phyloP scores from a whole-genome alignment of 805 yeast species.

The Starmerella roubikii region DNA sequence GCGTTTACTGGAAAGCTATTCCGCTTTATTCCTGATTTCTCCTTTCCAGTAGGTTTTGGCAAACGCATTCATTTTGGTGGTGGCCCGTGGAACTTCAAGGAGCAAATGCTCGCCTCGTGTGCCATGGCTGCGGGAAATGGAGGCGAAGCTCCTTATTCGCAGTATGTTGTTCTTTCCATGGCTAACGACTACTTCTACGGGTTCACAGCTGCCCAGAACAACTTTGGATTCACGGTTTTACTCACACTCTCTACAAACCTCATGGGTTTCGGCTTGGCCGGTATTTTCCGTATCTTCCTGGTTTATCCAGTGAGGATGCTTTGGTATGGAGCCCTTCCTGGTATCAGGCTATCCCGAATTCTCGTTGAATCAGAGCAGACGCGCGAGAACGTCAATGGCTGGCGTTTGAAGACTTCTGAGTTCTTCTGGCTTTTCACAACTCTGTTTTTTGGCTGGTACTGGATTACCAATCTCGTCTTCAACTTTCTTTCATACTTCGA shows the following conservation, averaged over 20 bases:
- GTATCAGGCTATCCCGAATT: constrained; percentile 35
- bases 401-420: constrained; percentile 41
- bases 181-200: constrained; percentile 25
- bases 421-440: constrained; percentile 34
- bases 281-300: constrained; percentile 43
- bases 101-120: constrained; percentile 48
- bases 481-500: constrained; percentile 46
- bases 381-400: constrained; percentile 39
- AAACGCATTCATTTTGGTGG: constrained; percentile 31
- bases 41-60: constrained; percentile 5
- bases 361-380: constrained; percentile 29
- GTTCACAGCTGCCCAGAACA: constrained; percentile 11
- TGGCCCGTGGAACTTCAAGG: constrained; percentile 52
- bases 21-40: constrained; percentile 19
- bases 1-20: constrained; percentile 42
- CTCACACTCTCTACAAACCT: constrained; percentile 43
- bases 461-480: constrained; percentile 55
- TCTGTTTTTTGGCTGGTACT: constrained; percentile 42
- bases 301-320: constrained; percentile 39
- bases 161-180: constrained; percentile 24
- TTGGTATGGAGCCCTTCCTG: constrained; percentile 45
- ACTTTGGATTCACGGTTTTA: constrained; percentile 40
- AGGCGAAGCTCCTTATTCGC: constrained; percentile 17
- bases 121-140: constrained; percentile 20
- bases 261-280: constrained; percentile 56